Evolutionary conservation across 163 green algal genomes (phyloP).

Genomic region (Volvox carteri): DNA sequence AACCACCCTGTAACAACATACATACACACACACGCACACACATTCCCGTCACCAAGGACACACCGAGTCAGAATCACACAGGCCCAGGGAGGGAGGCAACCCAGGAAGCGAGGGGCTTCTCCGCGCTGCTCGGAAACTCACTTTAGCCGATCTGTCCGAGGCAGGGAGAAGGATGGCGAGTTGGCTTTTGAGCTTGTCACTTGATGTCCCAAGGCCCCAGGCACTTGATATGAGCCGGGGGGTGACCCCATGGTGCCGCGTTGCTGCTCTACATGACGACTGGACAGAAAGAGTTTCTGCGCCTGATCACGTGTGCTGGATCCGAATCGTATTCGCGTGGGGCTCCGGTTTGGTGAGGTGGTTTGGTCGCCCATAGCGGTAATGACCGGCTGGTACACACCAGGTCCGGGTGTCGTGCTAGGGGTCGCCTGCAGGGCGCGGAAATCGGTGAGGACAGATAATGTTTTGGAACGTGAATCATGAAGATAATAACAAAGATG

Average conservation of each 20-base stretch:
- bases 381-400: not conserved
- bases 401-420: not conserved
- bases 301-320: conserved; percentile 6
- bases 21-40: no score
- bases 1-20: no score
- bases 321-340: conserved; percentile 17
- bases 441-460: no score
- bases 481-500: no score
- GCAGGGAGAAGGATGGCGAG: conserved; percentile 48
- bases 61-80: no score
- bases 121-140: not conserved
- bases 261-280: not conserved
- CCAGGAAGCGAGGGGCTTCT: no score
- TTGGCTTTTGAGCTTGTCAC: conserved; percentile 11
- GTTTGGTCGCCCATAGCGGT: conserved; percentile 15
- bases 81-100: no score
- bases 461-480: no score
- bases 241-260: conserved; percentile 47
- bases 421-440: not conserved
- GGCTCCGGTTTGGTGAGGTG: conserved; percentile 29
- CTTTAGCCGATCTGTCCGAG: conserved; percentile 56
- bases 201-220: conserved; percentile 40
- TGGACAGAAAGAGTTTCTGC: conserved; percentile 27
- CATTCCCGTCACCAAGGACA: no score
- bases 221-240: conserved; percentile 41